Percentiles rank a stretch among this genome's conserved stretches.
Evolutionary conservation across 169 alveolate species (phyloP).

Genomic region (Eimeria mitis): DNA sequence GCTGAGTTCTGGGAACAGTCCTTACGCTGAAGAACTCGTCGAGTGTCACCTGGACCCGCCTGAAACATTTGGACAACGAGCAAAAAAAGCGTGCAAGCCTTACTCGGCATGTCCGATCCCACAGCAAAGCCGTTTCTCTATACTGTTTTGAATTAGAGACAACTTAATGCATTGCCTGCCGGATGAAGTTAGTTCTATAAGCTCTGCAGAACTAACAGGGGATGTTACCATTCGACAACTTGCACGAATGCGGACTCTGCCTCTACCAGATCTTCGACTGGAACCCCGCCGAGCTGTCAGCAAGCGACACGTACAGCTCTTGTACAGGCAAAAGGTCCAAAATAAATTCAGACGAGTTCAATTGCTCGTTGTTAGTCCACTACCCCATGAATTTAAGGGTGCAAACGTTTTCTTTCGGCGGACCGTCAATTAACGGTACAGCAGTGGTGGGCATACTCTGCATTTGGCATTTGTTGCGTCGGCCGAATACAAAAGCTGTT

Average conservation of each 20-base stretch:
- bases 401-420: background rate
- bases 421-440: background rate
- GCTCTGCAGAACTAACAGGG: background rate
- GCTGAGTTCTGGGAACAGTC: background rate
- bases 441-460: background rate
- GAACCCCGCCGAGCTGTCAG: conserved; percentile 62
- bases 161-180: background rate
- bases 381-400: background rate
- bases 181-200: background rate
- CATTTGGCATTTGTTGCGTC: background rate
- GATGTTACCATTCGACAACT: conserved; percentile 60
- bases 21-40: conserved; percentile 68
- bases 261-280: conserved; percentile 62
- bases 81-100: background rate
- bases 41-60: conserved; percentile 72
- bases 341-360: background rate
- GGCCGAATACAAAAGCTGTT: background rate
- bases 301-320: conserved; percentile 4
- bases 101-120: background rate
- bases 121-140: background rate
- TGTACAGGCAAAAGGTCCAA: background rate
- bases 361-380: background rate
- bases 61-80: background rate
- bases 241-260: conserved; percentile 69
- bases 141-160: background rate